These are phyloP conservation scores for Aegilops speltoides DNA, from an alignment of 176 grass and related monocot species.

Conservation along the genomic window DNA sequence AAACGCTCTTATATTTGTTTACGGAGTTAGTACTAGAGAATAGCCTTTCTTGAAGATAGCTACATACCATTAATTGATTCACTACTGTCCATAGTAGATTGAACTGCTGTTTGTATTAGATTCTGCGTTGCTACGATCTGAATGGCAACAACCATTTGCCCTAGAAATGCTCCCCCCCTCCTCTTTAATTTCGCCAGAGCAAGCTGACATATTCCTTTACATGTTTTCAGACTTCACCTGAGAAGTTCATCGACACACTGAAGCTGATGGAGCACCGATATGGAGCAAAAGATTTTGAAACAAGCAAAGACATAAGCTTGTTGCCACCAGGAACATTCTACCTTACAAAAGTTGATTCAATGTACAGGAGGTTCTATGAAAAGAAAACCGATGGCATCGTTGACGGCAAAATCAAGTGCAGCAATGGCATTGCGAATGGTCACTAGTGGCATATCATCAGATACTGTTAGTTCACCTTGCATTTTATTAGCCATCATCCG, in stretches of 20 bases:
- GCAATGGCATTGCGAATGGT: constrained; percentile 37
- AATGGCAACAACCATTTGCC: not conserved
- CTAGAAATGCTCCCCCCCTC: not conserved
- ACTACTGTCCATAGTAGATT: not conserved
- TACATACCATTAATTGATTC: not conserved
- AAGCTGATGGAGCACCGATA: constrained; percentile 84
- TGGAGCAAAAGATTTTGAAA: constrained; percentile 77
- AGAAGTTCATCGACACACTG: constrained; percentile 71
- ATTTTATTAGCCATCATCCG: not conserved
- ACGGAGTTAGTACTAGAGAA: not conserved
- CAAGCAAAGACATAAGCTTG: constrained; percentile 60
- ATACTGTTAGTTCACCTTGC: not conserved
- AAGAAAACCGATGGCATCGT: constrained; percentile 32
- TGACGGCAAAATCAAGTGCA: not conserved
- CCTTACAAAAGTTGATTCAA: constrained; percentile 74
- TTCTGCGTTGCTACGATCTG: not conserved
- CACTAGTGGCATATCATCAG: not conserved
- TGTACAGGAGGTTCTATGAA: constrained; percentile 80
- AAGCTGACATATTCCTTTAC: constrained; percentile 3
- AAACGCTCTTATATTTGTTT: no score
- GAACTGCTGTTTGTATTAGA: not conserved
- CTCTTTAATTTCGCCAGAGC: not conserved
- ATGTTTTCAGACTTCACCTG: constrained; percentile 48
- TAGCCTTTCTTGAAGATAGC: not conserved
- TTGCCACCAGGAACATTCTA: constrained; percentile 71